A percentile compares a stretch with the other conserved stretches of the same genome.
phyloP scores from a whole-genome alignment of 768 basidiomycete species.

The Russula griseocarnosa region DNA sequence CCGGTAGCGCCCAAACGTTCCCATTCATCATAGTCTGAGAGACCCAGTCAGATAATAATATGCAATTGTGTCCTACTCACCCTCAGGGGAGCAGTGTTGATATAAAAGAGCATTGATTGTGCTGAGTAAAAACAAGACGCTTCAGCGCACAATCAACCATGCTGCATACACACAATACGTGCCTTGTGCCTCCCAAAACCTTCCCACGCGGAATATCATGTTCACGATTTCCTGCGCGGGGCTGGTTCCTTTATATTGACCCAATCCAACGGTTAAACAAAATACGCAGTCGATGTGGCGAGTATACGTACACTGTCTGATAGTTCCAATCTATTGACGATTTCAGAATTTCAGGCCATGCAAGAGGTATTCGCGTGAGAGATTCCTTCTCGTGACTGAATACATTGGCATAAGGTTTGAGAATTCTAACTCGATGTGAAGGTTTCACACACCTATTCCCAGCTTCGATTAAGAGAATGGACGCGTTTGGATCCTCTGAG shows the following conservation, averaged over 20 bases:
- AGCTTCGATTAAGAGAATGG: slow-evolving; percentile 57
- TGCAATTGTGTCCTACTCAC: not conserved
- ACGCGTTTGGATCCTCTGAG: slow-evolving; percentile 50
- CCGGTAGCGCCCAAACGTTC: slow-evolving; percentile 28
- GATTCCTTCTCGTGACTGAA: slow-evolving; percentile 19
- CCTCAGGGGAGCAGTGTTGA: slow-evolving; percentile 25
- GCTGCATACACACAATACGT: not conserved
- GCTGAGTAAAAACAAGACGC: not conserved
- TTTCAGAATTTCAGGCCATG: slow-evolving; percentile 23
- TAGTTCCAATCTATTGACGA: slow-evolving; percentile 24
- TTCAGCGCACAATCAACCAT: not conserved
- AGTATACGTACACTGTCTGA: slow-evolving; percentile 17
- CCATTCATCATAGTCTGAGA: slow-evolving; percentile 29
- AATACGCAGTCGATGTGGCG: not conserved
- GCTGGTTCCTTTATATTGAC: slow-evolving; percentile 8
- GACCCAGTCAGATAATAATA: not conserved
- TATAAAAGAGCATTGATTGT: slow-evolving; percentile 24
- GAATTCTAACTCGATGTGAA: not conserved
- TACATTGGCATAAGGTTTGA: not conserved
- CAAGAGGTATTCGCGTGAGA: slow-evolving; percentile 23
- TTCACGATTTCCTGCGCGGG: slow-evolving; percentile 11
- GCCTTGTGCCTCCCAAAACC: slow-evolving; percentile 24
- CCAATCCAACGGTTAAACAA: not conserved
- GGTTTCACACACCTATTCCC: slow-evolving; percentile 49
- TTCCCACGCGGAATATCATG: slow-evolving; percentile 24